Evolutionary conservation across 192 early-diverging fungal genomes (phyloP), one percentile per base, ranked within the genome.

Genomic region (Umbelopsis sp.): DNA sequence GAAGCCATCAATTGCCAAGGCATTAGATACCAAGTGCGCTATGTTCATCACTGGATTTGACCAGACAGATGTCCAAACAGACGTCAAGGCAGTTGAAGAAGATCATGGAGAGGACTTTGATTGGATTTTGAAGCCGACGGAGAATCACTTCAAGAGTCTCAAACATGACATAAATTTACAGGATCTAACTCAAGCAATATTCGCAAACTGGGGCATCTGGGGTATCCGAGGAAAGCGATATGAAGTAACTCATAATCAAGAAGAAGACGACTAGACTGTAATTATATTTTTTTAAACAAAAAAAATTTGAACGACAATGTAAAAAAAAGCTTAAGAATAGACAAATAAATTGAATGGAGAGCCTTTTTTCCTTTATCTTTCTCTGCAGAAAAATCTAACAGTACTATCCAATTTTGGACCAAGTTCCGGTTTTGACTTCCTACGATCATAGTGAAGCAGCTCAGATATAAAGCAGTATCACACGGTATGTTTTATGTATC

Each of bases 201-300:
- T 87, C 70, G 86, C 90, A 56, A 94, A 94, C 77, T 91, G 90
- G 89, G 91, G 90, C 26, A 88, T 94, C 68, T 94, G 89, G 80
- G 90, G 87, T 34, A 87, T 94, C 74, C 87, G 92, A 66, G 92
- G 91, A 51, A 91, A 92, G 78, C 83, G 86, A 45, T 94, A 94
- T 82, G 92, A 94, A 79, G 89, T 94, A 8, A 84, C 75, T 21
- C 75, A 76, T 31, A 44, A 74, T 11, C 31, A 71, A 36, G 59
- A 71, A 36, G 59, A 73, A 41, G 69, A 74, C 50, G 70, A 76
- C 25, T 69, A 71, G 53, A 71, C 31, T 62, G 56, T 62, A 62
- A 62, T 62, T 62, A 34, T 62, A 62, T 62, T n/a, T n/a, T n/a
- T n/a, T n/a, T 22, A 53, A 53, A 26, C 20, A 24, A 53, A 25